phyloP scores from a whole-genome alignment of 2,329 filamentous ascomycete species.

The Colletotrichum paranaense region DNA sequence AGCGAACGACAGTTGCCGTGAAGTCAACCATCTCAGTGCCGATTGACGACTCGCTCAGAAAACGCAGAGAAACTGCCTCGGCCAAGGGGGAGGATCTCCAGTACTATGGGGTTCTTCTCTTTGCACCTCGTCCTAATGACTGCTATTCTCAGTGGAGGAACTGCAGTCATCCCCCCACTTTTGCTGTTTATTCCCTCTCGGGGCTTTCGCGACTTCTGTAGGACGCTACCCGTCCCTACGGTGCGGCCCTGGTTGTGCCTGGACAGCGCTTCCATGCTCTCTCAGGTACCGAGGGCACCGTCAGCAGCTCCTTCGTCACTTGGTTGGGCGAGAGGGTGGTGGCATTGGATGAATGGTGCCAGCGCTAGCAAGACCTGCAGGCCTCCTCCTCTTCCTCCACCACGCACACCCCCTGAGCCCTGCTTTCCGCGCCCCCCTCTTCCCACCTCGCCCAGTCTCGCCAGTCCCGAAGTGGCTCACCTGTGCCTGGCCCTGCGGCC shows the following conservation, averaged over 20 bases:
- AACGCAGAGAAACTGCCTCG: conserved; percentile 5
- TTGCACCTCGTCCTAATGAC: not conserved
- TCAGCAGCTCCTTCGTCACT: not conserved
- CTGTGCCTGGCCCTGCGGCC: conserved; percentile 1
- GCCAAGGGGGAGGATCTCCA: not conserved
- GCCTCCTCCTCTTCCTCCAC: not conserved
- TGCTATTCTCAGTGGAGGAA: not conserved
- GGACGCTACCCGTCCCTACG: not conserved
- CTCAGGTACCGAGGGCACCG: conserved; percentile 15
- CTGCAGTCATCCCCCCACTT: not conserved
- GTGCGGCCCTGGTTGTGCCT: not conserved
- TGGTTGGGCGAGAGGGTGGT: not conserved
- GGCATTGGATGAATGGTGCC: not conserved
- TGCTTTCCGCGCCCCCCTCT: not conserved
- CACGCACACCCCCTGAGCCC: not conserved
- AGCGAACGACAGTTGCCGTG: conserved; percentile 7
- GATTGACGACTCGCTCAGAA: not conserved
- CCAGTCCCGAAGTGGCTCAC: conserved; percentile 29
- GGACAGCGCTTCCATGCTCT: not conserved
- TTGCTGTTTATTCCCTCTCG: conserved; percentile 26
- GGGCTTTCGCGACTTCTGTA: conserved; percentile 29
- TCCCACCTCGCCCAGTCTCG: conserved; percentile 28
- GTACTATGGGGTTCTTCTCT: not conserved
- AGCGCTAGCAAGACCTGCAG: conserved; percentile 14
- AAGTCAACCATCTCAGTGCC: not conserved